Evolutionary conservation across 371 early-diverging fungal genomes (phyloP).

Genomic region (Lichtheimia corymbifera): DNA sequence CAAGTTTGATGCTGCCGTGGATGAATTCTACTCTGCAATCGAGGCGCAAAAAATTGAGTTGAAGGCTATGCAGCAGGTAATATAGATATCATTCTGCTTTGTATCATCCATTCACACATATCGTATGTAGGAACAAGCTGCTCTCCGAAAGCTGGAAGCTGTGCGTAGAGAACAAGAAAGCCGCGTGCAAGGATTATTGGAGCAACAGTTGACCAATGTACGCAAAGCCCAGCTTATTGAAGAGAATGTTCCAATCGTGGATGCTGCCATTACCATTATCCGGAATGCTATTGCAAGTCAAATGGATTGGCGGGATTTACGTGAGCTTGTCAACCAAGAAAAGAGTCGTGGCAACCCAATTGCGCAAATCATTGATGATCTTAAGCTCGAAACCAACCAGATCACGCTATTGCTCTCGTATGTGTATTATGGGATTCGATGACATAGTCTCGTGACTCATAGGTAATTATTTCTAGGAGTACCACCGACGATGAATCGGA

Average conservation of each 20-base stretch:
- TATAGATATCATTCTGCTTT: too few species aligned
- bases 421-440: constrained; percentile 4
- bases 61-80: constrained; percentile 63
- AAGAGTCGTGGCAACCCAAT: constrained; percentile 77
- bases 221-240: constrained; percentile 85
- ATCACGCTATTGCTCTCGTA: constrained; percentile 63
- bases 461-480: not conserved
- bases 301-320: constrained; percentile 96
- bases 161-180: constrained; percentile 80
- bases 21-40: constrained; percentile 88
- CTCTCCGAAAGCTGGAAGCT: constrained; percentile 80
- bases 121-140: constrained; percentile 64
- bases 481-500: too few species aligned
- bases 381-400: constrained; percentile 77
- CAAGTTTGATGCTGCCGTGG: constrained; percentile 86
- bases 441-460: not conserved
- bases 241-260: constrained; percentile 78
- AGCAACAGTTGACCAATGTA: constrained; percentile 64
- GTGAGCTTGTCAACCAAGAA: constrained; percentile 84
- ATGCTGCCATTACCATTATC: constrained; percentile 83
- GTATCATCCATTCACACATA: too few species aligned
- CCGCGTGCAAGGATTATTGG: constrained; percentile 74
- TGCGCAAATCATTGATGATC: constrained; percentile 69
- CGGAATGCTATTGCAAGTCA: constrained; percentile 87
- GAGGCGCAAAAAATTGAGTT: constrained; percentile 85